phyloP scores from a whole-genome alignment of 2,329 filamentous ascomycete species.

The Aureobasidium sp. region DNA sequence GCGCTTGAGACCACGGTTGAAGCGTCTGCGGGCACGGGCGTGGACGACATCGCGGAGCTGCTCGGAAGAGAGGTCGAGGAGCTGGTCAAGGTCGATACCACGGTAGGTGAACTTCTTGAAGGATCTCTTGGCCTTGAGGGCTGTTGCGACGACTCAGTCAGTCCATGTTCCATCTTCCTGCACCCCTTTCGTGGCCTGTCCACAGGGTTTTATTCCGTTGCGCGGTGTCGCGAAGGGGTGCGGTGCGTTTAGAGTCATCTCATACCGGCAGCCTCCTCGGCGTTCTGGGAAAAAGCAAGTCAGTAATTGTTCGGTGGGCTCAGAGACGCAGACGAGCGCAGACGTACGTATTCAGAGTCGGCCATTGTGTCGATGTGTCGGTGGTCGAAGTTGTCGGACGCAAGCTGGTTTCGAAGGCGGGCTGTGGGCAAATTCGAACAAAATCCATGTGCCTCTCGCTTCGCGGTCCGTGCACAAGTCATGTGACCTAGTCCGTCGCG shows the following conservation, averaged over 20 bases:
- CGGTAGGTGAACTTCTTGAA: slow-evolving; percentile 99
- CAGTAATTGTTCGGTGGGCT: slow-evolving; percentile 19
- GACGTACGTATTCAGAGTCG: slow-evolving; percentile 79
- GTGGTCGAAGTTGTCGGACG: slow-evolving; percentile 20
- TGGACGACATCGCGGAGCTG: slow-evolving; percentile 99
- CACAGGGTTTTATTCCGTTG: slow-evolving; percentile 32
- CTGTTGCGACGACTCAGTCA: slow-evolving; percentile 38
- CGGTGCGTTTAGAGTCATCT: slow-evolving; percentile 15
- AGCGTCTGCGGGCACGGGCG: slow-evolving; percentile 94
- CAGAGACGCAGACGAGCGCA: slow-evolving; percentile 20
- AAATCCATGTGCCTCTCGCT: slow-evolving; percentile 7
- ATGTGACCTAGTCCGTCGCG: neutral
- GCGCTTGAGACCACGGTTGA: slow-evolving; percentile 99
- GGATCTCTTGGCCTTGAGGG: slow-evolving; percentile 99
- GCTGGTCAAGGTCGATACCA: slow-evolving; percentile 98
- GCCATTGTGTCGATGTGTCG: slow-evolving; percentile 58
- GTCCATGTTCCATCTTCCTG: slow-evolving; percentile 28
- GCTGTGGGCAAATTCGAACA: slow-evolving; percentile 2
- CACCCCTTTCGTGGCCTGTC: slow-evolving; percentile 33
- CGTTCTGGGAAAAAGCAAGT: slow-evolving; percentile 55
- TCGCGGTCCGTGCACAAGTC: neutral
- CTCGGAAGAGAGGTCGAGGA: slow-evolving; percentile 96
- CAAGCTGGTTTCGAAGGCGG: slow-evolving; percentile 1
- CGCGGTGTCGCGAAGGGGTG: slow-evolving; percentile 20
- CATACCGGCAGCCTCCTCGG: slow-evolving; percentile 85